phyloP scores from a whole-genome alignment of 2,329 filamentous ascomycete genomes.

The Fusarium redolens region DNA sequence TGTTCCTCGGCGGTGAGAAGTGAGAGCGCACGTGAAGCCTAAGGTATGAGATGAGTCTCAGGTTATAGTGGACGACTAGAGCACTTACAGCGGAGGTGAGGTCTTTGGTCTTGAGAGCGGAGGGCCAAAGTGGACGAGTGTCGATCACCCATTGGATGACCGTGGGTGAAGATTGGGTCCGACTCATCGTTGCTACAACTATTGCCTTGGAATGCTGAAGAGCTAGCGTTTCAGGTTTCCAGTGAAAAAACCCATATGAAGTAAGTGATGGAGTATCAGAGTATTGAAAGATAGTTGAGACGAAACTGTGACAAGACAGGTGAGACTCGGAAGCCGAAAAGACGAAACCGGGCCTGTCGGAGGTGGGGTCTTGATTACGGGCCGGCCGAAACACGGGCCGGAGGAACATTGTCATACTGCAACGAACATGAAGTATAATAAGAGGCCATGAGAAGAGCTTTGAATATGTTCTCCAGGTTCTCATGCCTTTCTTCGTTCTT shows the following conservation, averaged over 20 bases:
- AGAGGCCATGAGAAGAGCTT: background rate
- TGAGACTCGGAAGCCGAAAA: conserved; percentile 36
- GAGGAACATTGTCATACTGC: background rate
- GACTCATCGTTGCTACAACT: conserved; percentile 23
- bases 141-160: conserved; percentile 72
- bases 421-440: conserved; percentile 6
- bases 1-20: conserved; percentile 68
- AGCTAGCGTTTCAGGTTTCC: conserved; percentile 2
- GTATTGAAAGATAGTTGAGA: background rate
- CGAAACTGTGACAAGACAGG: conserved; percentile 16
- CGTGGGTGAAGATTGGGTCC: conserved; percentile 41
- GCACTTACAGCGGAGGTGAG: conserved; percentile 58
- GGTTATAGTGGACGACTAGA: background rate
- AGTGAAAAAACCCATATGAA: background rate
- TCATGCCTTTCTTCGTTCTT: background rate
- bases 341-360: conserved; percentile 33
- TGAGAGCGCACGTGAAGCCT: conserved; percentile 66
- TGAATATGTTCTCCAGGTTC: conserved; percentile 11
- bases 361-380: conserved; percentile 25
- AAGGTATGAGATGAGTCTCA: conserved; percentile 11
- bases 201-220: background rate
- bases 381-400: conserved; percentile 33
- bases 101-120: conserved; percentile 60
- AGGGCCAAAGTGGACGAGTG: conserved; percentile 68
- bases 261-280: background rate